A percentile compares a stretch with the other conserved stretches of the same genome.
Conservation (phyloP, 2,329 filamentous ascomycete genomes). For the Ophiocordyceps camponoti-saundersi region DNA sequence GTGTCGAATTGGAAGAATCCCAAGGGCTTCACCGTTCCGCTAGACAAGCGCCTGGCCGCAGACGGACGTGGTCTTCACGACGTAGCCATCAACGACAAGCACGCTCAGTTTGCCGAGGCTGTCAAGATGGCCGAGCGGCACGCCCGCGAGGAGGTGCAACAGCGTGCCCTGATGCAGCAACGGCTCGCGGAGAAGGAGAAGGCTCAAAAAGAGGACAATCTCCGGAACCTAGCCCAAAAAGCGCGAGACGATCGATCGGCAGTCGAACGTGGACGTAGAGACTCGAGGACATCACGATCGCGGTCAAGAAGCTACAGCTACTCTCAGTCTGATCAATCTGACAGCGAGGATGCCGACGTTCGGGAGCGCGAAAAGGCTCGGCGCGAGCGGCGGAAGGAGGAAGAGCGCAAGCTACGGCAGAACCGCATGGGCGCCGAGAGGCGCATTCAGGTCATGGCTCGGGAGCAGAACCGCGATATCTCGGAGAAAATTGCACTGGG, state of each 20-base stretch:
- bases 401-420: conserved; percentile 79
- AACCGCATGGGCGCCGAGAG: conserved; percentile 92
- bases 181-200: conserved; percentile 94
- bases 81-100: conserved; percentile 94
- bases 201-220: conserved; percentile 77
- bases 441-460: conserved; percentile 78
- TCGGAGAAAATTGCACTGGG: conserved; percentile 93
- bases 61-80: conserved; percentile 87
- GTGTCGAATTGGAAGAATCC: conserved; percentile 99
- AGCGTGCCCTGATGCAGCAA: conserved; percentile 89
- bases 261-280: conserved; percentile 25
- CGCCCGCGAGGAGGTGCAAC: conserved; percentile 86
- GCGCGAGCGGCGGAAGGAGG: conserved; percentile 61
- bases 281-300: conserved; percentile 15
- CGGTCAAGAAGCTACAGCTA: conserved; percentile 32
- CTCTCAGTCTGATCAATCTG: conserved; percentile 26
- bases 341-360: conserved; percentile 50
- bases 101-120: conserved; percentile 88
- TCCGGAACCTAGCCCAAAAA: conserved; percentile 77
- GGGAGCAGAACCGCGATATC: conserved; percentile 92
- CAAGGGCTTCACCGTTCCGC: conserved; percentile 88
- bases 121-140: conserved; percentile 89
- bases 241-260: conserved; percentile 66
- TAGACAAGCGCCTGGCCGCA: conserved; percentile 89
- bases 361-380: conserved; percentile 64